Conservation (phyloP, 2,329 filamentous ascomycete genomes). For the Ophiocordyceps camponoti-leonardi region DNA sequence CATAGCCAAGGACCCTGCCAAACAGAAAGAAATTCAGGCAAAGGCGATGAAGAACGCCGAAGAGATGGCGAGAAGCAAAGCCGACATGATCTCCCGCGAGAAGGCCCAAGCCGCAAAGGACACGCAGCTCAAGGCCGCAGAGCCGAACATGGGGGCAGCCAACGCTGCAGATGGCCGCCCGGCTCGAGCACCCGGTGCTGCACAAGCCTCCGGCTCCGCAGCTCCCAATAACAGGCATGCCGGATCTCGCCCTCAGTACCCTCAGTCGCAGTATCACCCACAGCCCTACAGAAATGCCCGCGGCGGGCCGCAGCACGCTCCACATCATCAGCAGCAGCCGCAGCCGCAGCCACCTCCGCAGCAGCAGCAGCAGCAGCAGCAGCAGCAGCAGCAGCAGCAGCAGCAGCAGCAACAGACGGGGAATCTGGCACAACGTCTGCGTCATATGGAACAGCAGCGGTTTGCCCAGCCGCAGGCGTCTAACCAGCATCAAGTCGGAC, state of each 20-base stretch:
- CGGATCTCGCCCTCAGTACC: conserved; percentile 29
- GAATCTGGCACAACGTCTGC: conserved; percentile 30
- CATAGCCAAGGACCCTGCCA: conserved; percentile 87
- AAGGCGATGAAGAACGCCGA: conserved; percentile 67
- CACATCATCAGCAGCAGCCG: conserved; percentile 24
- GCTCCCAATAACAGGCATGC: conserved; percentile 23
- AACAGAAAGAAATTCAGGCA: conserved; percentile 84
- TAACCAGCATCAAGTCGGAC: conserved; percentile 34
- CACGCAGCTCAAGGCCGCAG: conserved; percentile 20
- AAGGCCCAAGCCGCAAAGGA: conserved; percentile 25
- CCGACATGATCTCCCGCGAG: conserved; percentile 25
- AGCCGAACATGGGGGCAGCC: conserved; percentile 6
- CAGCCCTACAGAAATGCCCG: conserved; percentile 32
- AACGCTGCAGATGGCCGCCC: conserved; percentile 11
- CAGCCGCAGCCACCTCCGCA: conserved; percentile 33
- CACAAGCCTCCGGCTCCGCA: conserved; percentile 12
- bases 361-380: conserved; percentile 34
- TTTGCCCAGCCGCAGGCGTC: conserved; percentile 23
- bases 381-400: conserved; percentile 27
- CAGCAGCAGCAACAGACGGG: conserved; percentile 21
- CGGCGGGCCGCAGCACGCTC: conserved; percentile 22
- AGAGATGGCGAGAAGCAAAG: conserved; percentile 38
- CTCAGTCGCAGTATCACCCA: conserved; percentile 26
- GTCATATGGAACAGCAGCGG: conserved; percentile 34
- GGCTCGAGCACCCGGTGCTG: conserved; percentile 16